Conservation (phyloP, 2,329 filamentous ascomycete genomes). For the Elsinoe ampelina region DNA sequence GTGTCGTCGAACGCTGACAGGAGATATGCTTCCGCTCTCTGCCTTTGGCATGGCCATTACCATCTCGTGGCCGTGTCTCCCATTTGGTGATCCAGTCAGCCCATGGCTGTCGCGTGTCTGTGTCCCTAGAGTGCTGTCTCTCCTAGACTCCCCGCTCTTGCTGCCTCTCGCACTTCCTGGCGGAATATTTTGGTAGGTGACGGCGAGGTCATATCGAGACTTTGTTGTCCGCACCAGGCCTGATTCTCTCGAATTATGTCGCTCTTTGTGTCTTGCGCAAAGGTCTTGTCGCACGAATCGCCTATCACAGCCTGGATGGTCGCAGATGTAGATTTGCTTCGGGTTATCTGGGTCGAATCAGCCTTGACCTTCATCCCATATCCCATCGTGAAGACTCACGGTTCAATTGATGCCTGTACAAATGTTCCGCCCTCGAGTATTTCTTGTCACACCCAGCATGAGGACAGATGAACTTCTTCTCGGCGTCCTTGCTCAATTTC, state of each 20-base stretch:
- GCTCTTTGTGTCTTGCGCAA: constrained; percentile 56
- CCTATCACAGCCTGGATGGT: constrained; percentile 81
- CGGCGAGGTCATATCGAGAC: neutral
- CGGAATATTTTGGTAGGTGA: constrained; percentile 4
- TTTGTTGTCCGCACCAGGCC: constrained; percentile 40
- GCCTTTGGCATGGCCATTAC: neutral
- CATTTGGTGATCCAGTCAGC: neutral
- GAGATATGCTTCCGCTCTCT: neutral
- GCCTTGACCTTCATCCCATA: neutral
- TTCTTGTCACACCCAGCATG: constrained; percentile 86
- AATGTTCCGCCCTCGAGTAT: constrained; percentile 90
- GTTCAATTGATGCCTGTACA: constrained; percentile 94
- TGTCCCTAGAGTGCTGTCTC: constrained; percentile 10
- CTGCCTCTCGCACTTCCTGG: neutral
- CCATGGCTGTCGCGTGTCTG: neutral
- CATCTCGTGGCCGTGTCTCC: neutral
- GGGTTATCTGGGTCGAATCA: constrained; percentile 56
- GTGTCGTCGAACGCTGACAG: neutral
- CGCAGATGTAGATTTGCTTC: constrained; percentile 90
- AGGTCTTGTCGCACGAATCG: constrained; percentile 91
- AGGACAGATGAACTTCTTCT: constrained; percentile 64
- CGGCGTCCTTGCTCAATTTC: constrained; percentile 31
- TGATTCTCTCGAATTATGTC: constrained; percentile 55
- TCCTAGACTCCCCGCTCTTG: constrained; percentile 2
- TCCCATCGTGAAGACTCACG: constrained; percentile 46